Evolutionary conservation across 2,329 filamentous ascomycete genomes (phyloP).

Genomic region (Calcarisporium arbuscula): DNA sequence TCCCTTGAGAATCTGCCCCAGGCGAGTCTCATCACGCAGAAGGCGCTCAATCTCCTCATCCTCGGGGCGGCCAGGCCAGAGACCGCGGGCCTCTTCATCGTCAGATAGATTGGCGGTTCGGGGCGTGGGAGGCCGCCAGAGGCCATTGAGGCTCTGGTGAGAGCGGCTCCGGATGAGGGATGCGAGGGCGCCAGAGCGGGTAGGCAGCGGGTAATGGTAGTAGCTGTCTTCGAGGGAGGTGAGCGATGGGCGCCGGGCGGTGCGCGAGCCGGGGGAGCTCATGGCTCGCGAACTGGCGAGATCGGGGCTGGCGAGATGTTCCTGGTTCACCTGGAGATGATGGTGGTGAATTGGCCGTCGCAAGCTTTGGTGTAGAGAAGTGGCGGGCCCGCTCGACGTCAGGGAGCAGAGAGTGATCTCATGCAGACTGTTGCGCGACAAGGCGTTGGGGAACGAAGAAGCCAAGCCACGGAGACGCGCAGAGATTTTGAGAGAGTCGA

Average conservation of each 20-base stretch:
- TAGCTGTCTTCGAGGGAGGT: slow-evolving; percentile 25
- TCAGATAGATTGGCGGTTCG: slow-evolving; percentile 15
- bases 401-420: too few species aligned
- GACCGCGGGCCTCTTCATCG: slow-evolving; percentile 24
- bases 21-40: slow-evolving; percentile 49
- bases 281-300: slow-evolving; percentile 11
- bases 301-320: neutral
- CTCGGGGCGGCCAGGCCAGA: slow-evolving; percentile 19
- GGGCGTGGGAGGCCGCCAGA: slow-evolving; percentile 14
- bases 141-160: slow-evolving; percentile 23
- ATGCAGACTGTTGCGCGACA: too few species aligned
- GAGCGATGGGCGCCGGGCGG: slow-evolving; percentile 23
- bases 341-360: too few species aligned
- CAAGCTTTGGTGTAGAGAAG: too few species aligned
- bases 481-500: too few species aligned
- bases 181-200: slow-evolving; percentile 29
- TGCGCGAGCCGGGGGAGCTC: slow-evolving; percentile 22
- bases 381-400: too few species aligned
- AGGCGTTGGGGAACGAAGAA: too few species aligned
- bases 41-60: slow-evolving; percentile 40
- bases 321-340: neutral
- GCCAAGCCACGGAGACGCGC: too few species aligned
- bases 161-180: slow-evolving; percentile 34
- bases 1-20: slow-evolving; percentile 54
- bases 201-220: slow-evolving; percentile 24